A percentile compares a stretch with the other conserved stretches of the same genome.
These are phyloP conservation scores for Kazachstania viticola DNA, from an alignment of 805 yeast species.

Conservation along the genomic window DNA sequence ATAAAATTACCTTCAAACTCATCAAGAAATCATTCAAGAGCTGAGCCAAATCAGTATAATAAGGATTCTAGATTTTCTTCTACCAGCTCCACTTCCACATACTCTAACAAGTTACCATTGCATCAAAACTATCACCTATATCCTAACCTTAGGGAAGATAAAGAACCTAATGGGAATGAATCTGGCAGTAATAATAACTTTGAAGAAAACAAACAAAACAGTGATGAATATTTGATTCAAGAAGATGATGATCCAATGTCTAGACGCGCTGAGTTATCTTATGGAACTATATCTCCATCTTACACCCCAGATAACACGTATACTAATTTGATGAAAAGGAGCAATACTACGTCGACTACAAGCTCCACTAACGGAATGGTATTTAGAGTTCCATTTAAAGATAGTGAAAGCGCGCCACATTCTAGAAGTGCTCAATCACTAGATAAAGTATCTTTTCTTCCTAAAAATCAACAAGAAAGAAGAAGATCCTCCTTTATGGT, in stretches of 20 bases:
- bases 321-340: slow-evolving; percentile 1
- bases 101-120: not conserved
- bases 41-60: slow-evolving; percentile 1
- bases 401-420: no score
- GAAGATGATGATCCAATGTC: slow-evolving; percentile 2
- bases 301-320: not conserved
- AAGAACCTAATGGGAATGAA: no score
- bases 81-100: slow-evolving; percentile 7
- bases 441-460: not conserved
- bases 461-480: slow-evolving; percentile 2
- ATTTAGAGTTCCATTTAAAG: slow-evolving; percentile 65
- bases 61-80: slow-evolving; percentile 10
- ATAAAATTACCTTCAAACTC: slow-evolving; percentile 2
- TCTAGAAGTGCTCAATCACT: no score
- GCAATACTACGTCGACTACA: slow-evolving; percentile 14
- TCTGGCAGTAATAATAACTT: not conserved
- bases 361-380: slow-evolving; percentile 27
- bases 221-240: slow-evolving; percentile 9
- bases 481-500: slow-evolving; percentile 15
- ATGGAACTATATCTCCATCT: not conserved
- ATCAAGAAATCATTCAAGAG: slow-evolving; percentile 2
- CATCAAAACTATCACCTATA: no score
- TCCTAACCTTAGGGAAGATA: no score
- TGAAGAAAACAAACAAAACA: not conserved
- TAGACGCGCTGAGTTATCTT: no score